phyloP scores from a whole-genome alignment of 306 rosid species.

The Corylus heterophylla region DNA sequence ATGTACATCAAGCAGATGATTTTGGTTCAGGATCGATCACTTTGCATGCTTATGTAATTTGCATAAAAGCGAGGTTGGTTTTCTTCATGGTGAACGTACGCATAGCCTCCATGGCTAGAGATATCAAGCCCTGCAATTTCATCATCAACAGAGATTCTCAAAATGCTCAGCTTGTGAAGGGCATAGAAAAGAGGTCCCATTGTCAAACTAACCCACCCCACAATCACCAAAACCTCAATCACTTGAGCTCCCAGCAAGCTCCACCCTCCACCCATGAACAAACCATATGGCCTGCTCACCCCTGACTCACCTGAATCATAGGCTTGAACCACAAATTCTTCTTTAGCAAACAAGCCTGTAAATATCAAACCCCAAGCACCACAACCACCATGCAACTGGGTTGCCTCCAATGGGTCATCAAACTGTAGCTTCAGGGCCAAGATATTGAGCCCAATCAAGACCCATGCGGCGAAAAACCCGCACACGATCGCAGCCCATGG shows the following conservation, averaged over 20 bases:
- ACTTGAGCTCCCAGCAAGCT: slow-evolving; percentile 65
- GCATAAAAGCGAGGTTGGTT: slow-evolving; percentile 27
- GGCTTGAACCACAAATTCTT: slow-evolving; percentile 54
- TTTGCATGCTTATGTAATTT: slow-evolving; percentile 34
- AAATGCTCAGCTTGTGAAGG: slow-evolving; percentile 46
- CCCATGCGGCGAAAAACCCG: slow-evolving; percentile 66
- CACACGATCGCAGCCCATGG: slow-evolving; percentile 76
- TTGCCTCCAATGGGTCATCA: slow-evolving; percentile 72
- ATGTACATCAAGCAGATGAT: not conserved
- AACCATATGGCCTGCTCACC: slow-evolving; percentile 52
- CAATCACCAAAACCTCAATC: slow-evolving; percentile 49
- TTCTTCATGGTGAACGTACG: slow-evolving; percentile 48
- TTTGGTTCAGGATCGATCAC: not conserved
- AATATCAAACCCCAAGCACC: slow-evolving; percentile 77
- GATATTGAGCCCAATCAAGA: slow-evolving; percentile 60
- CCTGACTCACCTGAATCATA: slow-evolving; percentile 39
- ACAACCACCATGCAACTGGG: slow-evolving; percentile 80
- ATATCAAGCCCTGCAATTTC: slow-evolving; percentile 73
- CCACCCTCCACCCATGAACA: slow-evolving; percentile 74
- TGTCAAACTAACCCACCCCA: slow-evolving; percentile 66
- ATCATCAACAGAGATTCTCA: slow-evolving; percentile 52
- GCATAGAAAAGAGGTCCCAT: slow-evolving; percentile 65
- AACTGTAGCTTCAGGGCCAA: slow-evolving; percentile 56
- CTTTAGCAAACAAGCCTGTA: slow-evolving; percentile 73
- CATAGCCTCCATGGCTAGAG: slow-evolving; percentile 72